phyloP scores from a whole-genome alignment of 2,329 filamentous ascomycete genomes.

The Penicillium freii region DNA sequence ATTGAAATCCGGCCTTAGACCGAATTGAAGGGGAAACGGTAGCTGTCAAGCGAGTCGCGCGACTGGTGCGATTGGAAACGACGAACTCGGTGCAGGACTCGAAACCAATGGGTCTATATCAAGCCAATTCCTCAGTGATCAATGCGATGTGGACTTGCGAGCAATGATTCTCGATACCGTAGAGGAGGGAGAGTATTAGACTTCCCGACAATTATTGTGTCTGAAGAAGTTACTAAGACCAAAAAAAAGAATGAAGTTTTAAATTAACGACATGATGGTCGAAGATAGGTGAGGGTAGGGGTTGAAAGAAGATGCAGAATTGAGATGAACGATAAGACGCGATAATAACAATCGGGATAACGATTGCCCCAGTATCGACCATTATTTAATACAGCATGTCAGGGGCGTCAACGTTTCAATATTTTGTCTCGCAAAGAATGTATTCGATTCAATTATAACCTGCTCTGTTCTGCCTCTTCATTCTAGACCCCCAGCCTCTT shows the following conservation, averaged over 20 bases:
- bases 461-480: not conserved
- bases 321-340: slow-evolving; percentile 9
- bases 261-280: slow-evolving; percentile 6
- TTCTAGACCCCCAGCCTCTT: not conserved
- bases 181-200: not conserved
- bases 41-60: not conserved
- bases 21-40: slow-evolving; percentile 27
- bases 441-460: not conserved
- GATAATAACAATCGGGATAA: slow-evolving; percentile 14
- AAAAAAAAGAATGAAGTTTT: not conserved
- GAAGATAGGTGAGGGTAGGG: slow-evolving; percentile 8
- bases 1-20: slow-evolving; percentile 37
- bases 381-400: slow-evolving; percentile 2
- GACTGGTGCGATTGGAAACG: not conserved
- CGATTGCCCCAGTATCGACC: slow-evolving; percentile 8
- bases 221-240: not conserved
- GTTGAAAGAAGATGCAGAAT: slow-evolving; percentile 11
- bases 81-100: not conserved
- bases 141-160: not conserved
- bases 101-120: not conserved
- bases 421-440: not conserved
- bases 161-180: not conserved
- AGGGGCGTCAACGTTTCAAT: not conserved
- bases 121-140: not conserved
- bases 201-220: not conserved